These are phyloP conservation scores for Parietaria judaica DNA, from an alignment of 306 rosid genomes.

Conservation along the genomic window DNA sequence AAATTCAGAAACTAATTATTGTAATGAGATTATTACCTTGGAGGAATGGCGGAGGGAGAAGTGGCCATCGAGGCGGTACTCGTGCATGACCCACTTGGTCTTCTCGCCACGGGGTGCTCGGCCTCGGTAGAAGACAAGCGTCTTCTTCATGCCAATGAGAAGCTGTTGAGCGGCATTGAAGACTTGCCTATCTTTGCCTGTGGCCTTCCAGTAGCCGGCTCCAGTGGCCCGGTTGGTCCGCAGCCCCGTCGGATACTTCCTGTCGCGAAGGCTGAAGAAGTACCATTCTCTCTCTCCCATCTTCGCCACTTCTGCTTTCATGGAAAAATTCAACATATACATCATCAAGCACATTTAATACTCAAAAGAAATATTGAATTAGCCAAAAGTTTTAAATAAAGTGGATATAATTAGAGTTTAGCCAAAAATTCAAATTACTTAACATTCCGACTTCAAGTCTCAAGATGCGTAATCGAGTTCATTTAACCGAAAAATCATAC, in stretches of 20 bases:
- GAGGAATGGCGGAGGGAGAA: constrained; percentile 39
- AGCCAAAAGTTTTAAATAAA: no score
- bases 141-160: constrained; percentile 77
- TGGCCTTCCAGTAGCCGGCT: constrained; percentile 83
- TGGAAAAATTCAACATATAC: background rate
- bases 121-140: constrained; percentile 81
- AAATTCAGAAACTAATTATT: no score
- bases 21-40: constrained; percentile 18
- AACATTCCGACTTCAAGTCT: no score
- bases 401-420: no score
- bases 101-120: constrained; percentile 75
- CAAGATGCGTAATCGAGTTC: no score
- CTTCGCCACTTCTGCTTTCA: constrained; percentile 49
- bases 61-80: constrained; percentile 63
- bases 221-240: constrained; percentile 77
- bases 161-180: constrained; percentile 22
- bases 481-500: no score
- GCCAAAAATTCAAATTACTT: no score
- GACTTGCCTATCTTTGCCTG: constrained; percentile 66
- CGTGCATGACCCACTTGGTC: constrained; percentile 93
- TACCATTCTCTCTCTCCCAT: constrained; percentile 84
- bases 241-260: constrained; percentile 72
- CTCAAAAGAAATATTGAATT: no score
- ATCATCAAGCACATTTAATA: no score
- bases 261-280: constrained; percentile 65